These are phyloP conservation scores for Quercus gilva DNA, from an alignment of 306 rosid genomes.

Conservation along the genomic window DNA sequence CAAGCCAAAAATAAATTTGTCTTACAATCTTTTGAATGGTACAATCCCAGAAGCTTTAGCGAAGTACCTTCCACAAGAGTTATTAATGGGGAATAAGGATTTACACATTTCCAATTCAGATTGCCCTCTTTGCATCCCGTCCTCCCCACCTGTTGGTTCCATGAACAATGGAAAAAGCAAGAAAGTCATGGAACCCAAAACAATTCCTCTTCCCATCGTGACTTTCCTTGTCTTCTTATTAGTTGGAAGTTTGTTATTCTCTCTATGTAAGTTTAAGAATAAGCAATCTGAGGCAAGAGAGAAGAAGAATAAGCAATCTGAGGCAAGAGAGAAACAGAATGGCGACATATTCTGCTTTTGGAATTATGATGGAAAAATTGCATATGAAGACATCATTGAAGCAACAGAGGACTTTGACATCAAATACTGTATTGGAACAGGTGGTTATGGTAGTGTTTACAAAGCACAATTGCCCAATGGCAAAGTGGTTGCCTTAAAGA, in stretches of 20 bases:
- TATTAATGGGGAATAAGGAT: not conserved
- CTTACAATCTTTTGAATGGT: too few relatives aligned
- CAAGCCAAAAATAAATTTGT: too few relatives aligned
- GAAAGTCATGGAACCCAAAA: too few relatives aligned
- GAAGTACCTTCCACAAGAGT: not conserved
- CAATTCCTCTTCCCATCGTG: too few relatives aligned
- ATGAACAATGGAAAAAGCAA: too few relatives aligned
- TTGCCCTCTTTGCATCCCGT: too few relatives aligned
- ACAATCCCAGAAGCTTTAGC: too few relatives aligned
- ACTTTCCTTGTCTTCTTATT: too few relatives aligned
- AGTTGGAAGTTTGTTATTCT: too few relatives aligned
- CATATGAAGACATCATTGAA: not conserved
- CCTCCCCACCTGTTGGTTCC: too few relatives aligned
- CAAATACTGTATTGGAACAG: conserved; percentile 17
- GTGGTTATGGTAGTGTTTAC: not conserved
- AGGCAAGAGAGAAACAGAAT: not conserved
- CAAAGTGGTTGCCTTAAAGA: conserved; percentile 16
- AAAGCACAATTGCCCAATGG: conserved; percentile 16
- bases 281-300: too few relatives aligned
- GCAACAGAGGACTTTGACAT: not conserved
- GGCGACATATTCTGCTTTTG: not conserved
- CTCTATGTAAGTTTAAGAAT: too few relatives aligned
- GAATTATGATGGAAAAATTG: not conserved
- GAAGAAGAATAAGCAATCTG: not conserved
- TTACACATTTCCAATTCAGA: not conserved